Base-by-base conservation (phyloP, 345 rosid species). In the Raphanus raphanistrum region DNA sequence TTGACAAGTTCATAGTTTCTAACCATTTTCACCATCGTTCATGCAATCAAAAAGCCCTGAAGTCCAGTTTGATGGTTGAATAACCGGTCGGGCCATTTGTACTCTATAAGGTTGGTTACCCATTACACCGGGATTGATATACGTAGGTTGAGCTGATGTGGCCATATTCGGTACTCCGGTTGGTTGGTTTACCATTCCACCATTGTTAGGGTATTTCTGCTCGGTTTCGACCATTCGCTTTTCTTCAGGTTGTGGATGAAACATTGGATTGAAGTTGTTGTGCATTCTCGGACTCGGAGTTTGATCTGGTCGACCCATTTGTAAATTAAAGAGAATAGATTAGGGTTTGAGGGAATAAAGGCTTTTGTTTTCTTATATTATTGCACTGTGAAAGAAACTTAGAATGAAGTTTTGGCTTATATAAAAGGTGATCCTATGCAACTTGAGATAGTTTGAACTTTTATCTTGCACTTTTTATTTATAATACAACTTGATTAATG, bases 11-110 rank as follows among this genome's bases (percentile, higher is more conserved):
- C 1, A 21, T 21, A n/a, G 52, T 16, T 0, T 38, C 75, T 74
- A 55, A 89, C 97, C 85, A 74, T 88, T 91, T 70, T 17, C 69
- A 4, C 85, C 88, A 55, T 91, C 94, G 12, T 91, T 86, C 90
- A 90, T 79, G 87, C 89, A 89, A 79, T 90, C 90, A 70, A 86
- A 89, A 4, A 90, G 80, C 6, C 88, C 89, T 50, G 85, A 84
- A 55, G 17, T 83, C 96, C 96, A 90, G 32, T 79, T 81, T 10
- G 81, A 66, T 66, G 16, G 54, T 13, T 52, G 59, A 3, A 1
- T 50, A 16, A 52, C 21, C 25, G 59, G 59, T 52, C 10, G 59
- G 59, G 26, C 26, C 26, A 52, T 52, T 52, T 52, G 59, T 52
- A 1, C 4, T 52, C 1, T 4, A 17, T 52, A 52, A 52, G 59